Percentiles rank a stretch among this genome's conserved stretches.
These are phyloP conservation scores for Cercospora janseana DNA, from an alignment of 2,329 filamentous ascomycete species.

Conservation along the genomic window DNA sequence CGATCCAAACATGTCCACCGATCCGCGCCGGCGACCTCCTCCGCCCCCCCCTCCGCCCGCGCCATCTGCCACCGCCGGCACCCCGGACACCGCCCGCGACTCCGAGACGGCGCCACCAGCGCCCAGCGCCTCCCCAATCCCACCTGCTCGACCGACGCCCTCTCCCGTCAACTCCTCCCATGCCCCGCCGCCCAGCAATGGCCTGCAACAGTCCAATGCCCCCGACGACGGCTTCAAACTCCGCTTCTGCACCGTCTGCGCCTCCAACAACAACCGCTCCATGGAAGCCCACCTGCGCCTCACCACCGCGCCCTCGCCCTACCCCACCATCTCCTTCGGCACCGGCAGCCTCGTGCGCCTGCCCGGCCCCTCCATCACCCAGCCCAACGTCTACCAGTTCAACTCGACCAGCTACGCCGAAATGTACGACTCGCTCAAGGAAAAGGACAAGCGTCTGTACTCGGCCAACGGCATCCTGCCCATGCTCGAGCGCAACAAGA, in stretches of 20 bases:
- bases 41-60: conserved; percentile 52
- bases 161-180: not conserved
- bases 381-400: conserved; percentile 97
- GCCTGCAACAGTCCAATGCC: conserved; percentile 39
- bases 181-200: not conserved
- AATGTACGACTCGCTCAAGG: conserved; percentile 87
- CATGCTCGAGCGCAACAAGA: conserved; percentile 90
- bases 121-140: not conserved
- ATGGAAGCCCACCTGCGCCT: conserved; percentile 99
- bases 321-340: conserved; percentile 97
- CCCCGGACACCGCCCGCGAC: conserved; percentile 23
- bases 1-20: conserved; percentile 52
- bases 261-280: conserved; percentile 97
- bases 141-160: not conserved
- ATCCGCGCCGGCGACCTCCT: conserved; percentile 34
- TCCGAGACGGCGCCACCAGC: conserved; percentile 13
- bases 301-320: conserved; percentile 63
- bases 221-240: conserved; percentile 64
- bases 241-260: conserved; percentile 98
- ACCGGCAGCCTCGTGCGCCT: conserved; percentile 92
- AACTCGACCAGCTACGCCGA: conserved; percentile 93
- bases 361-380: conserved; percentile 83
- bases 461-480: conserved; percentile 88
- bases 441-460: conserved; percentile 85
- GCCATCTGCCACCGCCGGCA: conserved; percentile 31